A percentile compares a stretch with the other conserved stretches of the same genome.
Evolutionary conservation across 495 filamentous ascomycete genomes (phyloP).

Genomic region (Penicillium canescens): DNA sequence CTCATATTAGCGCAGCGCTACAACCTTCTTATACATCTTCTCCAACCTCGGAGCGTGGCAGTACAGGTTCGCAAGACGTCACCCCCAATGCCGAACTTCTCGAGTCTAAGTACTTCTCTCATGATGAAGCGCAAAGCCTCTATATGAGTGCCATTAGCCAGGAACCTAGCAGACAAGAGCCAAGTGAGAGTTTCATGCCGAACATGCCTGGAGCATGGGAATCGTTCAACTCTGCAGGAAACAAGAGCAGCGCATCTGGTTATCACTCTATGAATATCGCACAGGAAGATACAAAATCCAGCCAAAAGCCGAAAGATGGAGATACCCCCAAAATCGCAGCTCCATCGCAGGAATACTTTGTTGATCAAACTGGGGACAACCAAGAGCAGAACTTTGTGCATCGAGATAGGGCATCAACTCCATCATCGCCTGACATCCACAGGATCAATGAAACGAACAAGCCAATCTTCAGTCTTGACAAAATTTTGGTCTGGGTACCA

Average conservation of each 20-base stretch:
- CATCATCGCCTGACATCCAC: conserved; percentile 18
- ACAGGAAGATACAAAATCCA: background rate
- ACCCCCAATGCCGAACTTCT: conserved; percentile 52
- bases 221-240: conserved; percentile 26
- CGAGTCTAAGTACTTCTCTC: conserved; percentile 79
- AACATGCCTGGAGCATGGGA: conserved; percentile 66
- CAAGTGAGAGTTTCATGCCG: conserved; percentile 38
- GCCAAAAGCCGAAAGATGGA: conserved; percentile 11
- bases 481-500: conserved; percentile 37
- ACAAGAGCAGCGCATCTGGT: background rate
- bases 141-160: conserved; percentile 79
- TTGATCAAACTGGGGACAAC: conserved; percentile 11
- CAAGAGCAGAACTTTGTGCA: conserved; percentile 9
- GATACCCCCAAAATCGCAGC: conserved; percentile 32
- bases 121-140: conserved; percentile 94
- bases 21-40: conserved; percentile 9
- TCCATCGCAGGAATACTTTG: conserved; percentile 15
- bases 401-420: conserved; percentile 20
- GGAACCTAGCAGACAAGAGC: conserved; percentile 49
- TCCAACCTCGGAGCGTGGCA: conserved; percentile 26
- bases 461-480: conserved; percentile 35
- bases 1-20: conserved; percentile 4
- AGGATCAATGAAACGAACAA: conserved; percentile 33
- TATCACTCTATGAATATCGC: background rate
- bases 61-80: conserved; percentile 19